phyloP scores from a whole-genome alignment of 768 basidiomycete genomes.

The Tylopilus subfusipes region DNA sequence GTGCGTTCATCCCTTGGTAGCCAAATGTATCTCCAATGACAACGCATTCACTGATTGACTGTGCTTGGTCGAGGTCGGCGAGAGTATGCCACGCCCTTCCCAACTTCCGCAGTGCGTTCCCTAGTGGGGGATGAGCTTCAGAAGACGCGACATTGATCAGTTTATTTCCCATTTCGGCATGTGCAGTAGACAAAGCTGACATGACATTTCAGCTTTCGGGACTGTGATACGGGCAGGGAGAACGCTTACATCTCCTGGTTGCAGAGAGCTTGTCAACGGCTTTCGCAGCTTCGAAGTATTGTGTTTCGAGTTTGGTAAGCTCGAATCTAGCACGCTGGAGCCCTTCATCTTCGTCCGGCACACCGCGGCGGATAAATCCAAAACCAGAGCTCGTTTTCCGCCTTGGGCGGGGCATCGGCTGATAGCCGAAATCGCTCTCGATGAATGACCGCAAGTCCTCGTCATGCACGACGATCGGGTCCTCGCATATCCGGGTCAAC shows the following conservation, averaged over 20 bases:
- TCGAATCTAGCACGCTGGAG: constrained; percentile 88
- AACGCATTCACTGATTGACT: constrained; percentile 92
- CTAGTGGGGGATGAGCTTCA: constrained; percentile 82
- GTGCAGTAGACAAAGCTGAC: constrained; percentile 70
- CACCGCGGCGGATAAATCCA: constrained; percentile 69
- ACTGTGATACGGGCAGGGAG: background rate
- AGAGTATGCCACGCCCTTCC: constrained; percentile 86
- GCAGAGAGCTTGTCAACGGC: constrained; percentile 84
- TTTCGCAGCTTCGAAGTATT: constrained; percentile 91
- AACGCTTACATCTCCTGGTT: constrained; percentile 65
- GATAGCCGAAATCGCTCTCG: constrained; percentile 97
- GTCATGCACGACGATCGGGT: constrained; percentile 81
- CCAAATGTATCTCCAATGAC: constrained; percentile 94
- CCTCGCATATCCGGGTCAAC: constrained; percentile 90
- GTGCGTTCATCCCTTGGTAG: constrained; percentile 96
- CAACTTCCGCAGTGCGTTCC: constrained; percentile 77
- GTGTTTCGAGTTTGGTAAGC: constrained; percentile 85
- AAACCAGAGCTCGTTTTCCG: constrained; percentile 75
- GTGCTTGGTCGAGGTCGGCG: constrained; percentile 85
- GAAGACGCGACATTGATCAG: constrained; percentile 85
- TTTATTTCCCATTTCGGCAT: constrained; percentile 92
- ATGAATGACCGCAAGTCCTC: constrained; percentile 94
- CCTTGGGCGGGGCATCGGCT: constrained; percentile 72
- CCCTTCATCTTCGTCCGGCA: constrained; percentile 94
- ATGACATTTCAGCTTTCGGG: background rate